Base-by-base conservation (phyloP, 2,329 filamentous ascomycete genomes). In the Venturia carpophila region DNA sequence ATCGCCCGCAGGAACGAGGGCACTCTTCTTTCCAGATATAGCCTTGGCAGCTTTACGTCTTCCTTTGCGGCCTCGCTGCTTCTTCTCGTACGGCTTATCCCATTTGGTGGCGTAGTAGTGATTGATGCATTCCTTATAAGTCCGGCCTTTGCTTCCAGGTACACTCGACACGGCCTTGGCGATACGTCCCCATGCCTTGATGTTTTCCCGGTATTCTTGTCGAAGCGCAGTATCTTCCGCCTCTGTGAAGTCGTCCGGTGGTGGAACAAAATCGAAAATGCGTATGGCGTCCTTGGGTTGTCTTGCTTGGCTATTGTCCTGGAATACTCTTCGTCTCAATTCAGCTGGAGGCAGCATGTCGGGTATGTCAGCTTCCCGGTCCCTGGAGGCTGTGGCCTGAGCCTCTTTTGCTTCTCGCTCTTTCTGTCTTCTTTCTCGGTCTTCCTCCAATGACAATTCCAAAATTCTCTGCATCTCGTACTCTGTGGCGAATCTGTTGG, bases 51-150 rank as follows among this genome's bases (percentile, higher is more conserved):
- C 71, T 43, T 70, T 68, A 9, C 67, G 68, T 43, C 37, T n/a
- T n/a, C 70, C 72, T 30, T 70, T 71, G 5, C 47, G 65, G 30
- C 47, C 64, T 37, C 68, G 34, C 71, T 70, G 47, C 71, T 67
- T 62, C 74, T 69, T 69, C 73, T 92, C 91, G 67, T 92, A 86
- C 68, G 90, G 87, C 52, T 86, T 83, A 60, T 86, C 82, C 76
- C 88, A 88, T 77, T 86, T 94, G 72, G 88, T 90, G 68, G 90
- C 81, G 74, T 94, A 94, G 75, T 94, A 94, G 74, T 92, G 91
- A 72, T 91, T 88, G 69, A 94, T 94, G 74, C 88, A 91, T 60
- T 89, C 84, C 68, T 88, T 87, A 75, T 91, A 92, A 70, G 89
- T 86, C 30, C 90, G 85, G 39, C 83, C 80, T 6, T 73, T 73